Evolutionary conservation across 108 stramenopile species (phyloP), one percentile per base, ranked within the genome.

Genomic region (Cyclotella baltica): DNA sequence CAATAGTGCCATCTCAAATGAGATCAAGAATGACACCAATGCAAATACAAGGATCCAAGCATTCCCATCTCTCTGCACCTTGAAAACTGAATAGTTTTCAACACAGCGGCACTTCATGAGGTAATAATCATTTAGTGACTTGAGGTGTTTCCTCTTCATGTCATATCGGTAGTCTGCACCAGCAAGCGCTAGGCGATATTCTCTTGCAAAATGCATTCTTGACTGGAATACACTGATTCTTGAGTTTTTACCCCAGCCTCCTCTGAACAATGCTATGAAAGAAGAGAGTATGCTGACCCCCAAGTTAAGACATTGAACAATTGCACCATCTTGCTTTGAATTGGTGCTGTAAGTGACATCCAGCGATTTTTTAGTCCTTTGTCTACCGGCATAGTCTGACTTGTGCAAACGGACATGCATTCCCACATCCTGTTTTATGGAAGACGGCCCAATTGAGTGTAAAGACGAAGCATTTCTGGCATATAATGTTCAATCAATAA

Each of bases 71-170:
- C 22, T 1, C 0, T 62, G 28, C 47, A 50, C 34, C 34, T 47
- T 62, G 8, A 62, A 50, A 1, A 22, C 47, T 13, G 15, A 9
- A 31, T 22, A 73, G 16, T 62, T 13, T 27, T 38, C 40, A 10
- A 62, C 61, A 36, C 22, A 50, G 2, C 72, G 20, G n/a, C 72
- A 73, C 47, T 73, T 73, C 72, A 73, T 62, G 31, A 62, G 15
- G 47, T 73, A 62, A 22, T 73, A 62, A n/a, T 73, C 61, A 52
- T 73, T 62, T 10, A 73, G 61, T 33, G 72, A 51, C 47, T 73
- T 62, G 31, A 62, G 59, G 22, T 31, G 43, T 8, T 62, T 62
- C 23, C 72, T 71, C 47, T 71, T 71, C 23, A 33, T 71, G 27
- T 71, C 57, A 57, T 43, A 71, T 30, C 70, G 55, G 28, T 52